Evolutionary conservation across 176 grass and related monocot species (phyloP).

Genomic region (Musa beccarii): DNA sequence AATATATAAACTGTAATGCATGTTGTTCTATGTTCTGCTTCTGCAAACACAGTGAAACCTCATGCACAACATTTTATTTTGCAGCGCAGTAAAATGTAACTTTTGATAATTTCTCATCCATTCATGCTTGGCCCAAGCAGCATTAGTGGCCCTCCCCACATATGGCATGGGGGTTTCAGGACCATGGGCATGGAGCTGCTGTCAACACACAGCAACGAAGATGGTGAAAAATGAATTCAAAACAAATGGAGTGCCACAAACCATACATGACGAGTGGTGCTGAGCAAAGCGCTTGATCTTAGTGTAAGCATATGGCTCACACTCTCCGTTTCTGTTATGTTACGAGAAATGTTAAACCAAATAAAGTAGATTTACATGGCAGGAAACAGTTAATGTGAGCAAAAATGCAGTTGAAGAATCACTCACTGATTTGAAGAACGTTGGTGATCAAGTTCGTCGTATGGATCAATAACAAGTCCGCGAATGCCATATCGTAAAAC

Average conservation of each 20-base stretch:
- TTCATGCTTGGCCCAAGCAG: no score
- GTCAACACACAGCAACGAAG: no score
- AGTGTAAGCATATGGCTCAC: conserved; percentile 92
- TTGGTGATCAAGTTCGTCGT: conserved; percentile 98
- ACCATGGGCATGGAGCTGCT: no score
- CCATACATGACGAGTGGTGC: conserved; percentile 95
- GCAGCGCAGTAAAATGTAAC: no score
- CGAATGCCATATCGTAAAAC: conserved; percentile 77
- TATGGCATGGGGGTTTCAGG: no score
- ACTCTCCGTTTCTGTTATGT: conserved; percentile 87
- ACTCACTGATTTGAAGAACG: conserved; percentile 59
- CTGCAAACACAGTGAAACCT: no score
- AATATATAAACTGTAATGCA: no score
- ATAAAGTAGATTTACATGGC: not conserved
- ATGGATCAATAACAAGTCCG: conserved; percentile 95
- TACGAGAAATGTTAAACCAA: conserved; percentile 20
- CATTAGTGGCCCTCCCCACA: no score
- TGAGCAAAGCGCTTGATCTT: conserved; percentile 93
- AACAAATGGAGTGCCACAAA: conserved; percentile 56
- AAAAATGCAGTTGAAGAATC: not conserved
- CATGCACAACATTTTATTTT: no score
- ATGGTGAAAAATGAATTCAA: no score
- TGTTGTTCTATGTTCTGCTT: no score
- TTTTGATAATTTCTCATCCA: no score
- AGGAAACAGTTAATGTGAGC: not conserved